phyloP scores from a whole-genome alignment of 2,329 filamentous ascomycete species.

The Cytospora leucostoma region DNA sequence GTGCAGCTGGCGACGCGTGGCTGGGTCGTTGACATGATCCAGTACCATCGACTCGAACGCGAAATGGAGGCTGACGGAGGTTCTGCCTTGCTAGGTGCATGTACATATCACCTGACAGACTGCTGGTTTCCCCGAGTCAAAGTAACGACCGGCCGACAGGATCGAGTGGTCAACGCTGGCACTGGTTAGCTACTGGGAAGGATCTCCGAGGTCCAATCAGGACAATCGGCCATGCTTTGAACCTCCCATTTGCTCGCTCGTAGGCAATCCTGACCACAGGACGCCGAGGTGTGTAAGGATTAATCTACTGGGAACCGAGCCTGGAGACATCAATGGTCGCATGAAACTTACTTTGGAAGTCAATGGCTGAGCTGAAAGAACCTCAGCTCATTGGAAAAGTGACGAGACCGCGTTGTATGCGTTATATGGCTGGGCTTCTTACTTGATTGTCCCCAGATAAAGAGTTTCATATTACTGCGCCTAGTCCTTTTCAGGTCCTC shows the following conservation, averaged over 20 bases:
- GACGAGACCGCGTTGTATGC: background rate
- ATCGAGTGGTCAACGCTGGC: background rate
- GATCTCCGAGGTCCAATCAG: slow-evolving; percentile 9
- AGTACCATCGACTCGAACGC: background rate
- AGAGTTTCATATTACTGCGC: background rate
- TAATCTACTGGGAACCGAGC: slow-evolving; percentile 7
- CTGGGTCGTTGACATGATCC: too few species aligned
- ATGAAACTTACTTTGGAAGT: background rate
- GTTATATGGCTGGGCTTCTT: background rate
- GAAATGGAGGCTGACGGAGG: background rate
- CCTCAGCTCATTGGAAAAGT: background rate
- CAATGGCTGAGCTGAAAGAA: background rate
- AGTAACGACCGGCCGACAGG: background rate
- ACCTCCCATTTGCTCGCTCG: slow-evolving; percentile 7
- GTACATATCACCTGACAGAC: background rate
- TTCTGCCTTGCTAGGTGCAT: background rate
- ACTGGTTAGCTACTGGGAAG: background rate
- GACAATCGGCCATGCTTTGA: slow-evolving; percentile 4
- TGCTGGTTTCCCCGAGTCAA: background rate
- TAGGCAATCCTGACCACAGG: slow-evolving; percentile 2
- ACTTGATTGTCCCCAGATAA: background rate
- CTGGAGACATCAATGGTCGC: slow-evolving; percentile 7
- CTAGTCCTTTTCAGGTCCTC: background rate
- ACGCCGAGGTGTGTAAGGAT: background rate
- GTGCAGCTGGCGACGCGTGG: too few species aligned